Base-by-base conservation (phyloP, 345 rosid genomes). In the Ceriops tagal region DNA sequence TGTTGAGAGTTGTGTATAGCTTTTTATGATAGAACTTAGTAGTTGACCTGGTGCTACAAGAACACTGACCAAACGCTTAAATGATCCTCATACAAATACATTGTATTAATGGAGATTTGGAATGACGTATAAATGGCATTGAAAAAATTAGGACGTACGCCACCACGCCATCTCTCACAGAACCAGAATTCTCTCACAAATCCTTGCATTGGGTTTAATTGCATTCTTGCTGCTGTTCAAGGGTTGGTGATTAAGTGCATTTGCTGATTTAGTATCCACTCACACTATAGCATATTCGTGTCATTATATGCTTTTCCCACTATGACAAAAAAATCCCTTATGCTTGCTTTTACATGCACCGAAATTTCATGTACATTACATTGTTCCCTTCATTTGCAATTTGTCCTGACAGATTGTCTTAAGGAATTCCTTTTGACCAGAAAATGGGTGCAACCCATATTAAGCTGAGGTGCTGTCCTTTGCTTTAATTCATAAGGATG, bases 391-490 rank as follows among this genome's bases (percentile, higher is more conserved):
- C 26, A 20, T 67, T 59, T 73, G 61, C 69, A 28, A 56, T 79
- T 60, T 58, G 18, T 63, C 47, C 76, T 73, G 67, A 75, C 68
- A 72, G 59, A 52, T 78, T 71, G 66, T 43, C 65, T 67, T 52
- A 69, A 66, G 61, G 71, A 65, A 65, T 68, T 58, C 70, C 46
- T 47, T 71, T 75, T 65, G 67, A 66, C 78, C 79, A 70, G 79
- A 79, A 63, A 70, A 57, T 73, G 71, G 75, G 37, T 70, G 74
- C 71, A 43, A 69, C 67, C 67, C 64, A 30, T 72, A 34, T 58
- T 74, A 64, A 73, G 83, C 53, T 43, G 53, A 75, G 71, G 64
- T 73, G 75, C 77, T 73, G 67, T 68, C 68, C 69, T 79, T 75
- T 83, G 71, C 64, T 77, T 78, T 68, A 76, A 53, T 60, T 77